Percentiles rank a stretch among this genome's conserved stretches.
phyloP scores from a whole-genome alignment of 495 filamentous ascomycete genomes.

The Penicillium daleae region DNA sequence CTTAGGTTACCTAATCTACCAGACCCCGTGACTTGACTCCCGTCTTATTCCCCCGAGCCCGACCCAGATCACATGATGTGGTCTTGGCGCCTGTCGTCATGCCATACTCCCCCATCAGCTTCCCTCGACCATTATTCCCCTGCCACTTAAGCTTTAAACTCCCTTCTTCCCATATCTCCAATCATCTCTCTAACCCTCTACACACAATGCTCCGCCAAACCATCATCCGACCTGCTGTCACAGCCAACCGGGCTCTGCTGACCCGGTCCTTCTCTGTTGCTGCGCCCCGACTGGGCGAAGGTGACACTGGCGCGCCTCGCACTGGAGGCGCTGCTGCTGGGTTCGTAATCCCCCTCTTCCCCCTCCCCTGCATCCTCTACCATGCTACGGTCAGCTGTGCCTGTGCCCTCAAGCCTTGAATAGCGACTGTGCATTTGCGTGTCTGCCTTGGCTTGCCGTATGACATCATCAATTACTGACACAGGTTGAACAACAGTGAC shows the following conservation, averaged over 20 bases:
- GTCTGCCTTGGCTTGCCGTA: constrained; percentile 9
- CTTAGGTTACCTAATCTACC: no score
- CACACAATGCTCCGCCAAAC: constrained; percentile 69
- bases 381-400: not conserved
- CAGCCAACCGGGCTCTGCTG: constrained; percentile 52
- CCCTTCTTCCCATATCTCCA: constrained; percentile 14
- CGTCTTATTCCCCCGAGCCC: constrained; percentile 8
- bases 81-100: constrained; percentile 36
- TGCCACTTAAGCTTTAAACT: constrained; percentile 2
- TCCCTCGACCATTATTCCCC: not conserved
- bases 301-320: constrained; percentile 69
- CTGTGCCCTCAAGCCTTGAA: not conserved
- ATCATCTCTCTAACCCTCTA: no score
- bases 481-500: constrained; percentile 58
- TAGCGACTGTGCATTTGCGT: constrained; percentile 2
- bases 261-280: constrained; percentile 66
- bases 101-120: not conserved
- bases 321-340: constrained; percentile 39
- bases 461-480: constrained; percentile 15
- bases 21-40: no score
- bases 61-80: constrained; percentile 25
- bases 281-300: constrained; percentile 63
- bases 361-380: constrained; percentile 5
- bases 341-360: constrained; percentile 32
- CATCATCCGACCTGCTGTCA: constrained; percentile 59